These are phyloP conservation scores for Heimioporus sp. DNA, from an alignment of 768 basidiomycete genomes.

Conservation along the genomic window DNA sequence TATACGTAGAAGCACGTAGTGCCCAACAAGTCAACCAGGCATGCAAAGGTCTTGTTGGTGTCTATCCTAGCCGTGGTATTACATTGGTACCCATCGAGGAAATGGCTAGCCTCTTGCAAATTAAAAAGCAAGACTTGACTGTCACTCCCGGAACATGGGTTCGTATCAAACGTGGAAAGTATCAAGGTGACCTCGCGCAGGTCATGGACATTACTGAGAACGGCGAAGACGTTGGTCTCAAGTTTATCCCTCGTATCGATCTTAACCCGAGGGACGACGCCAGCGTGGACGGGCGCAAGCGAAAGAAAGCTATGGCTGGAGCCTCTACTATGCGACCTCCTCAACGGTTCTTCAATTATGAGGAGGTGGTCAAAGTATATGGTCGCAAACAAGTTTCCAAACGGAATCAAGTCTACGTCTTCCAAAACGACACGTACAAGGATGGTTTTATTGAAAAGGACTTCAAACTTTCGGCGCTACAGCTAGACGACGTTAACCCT, in stretches of 20 bases:
- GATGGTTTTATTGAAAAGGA: slow-evolving; percentile 98
- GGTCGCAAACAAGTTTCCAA: slow-evolving; percentile 75
- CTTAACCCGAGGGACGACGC: slow-evolving; percentile 85
- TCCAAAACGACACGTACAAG: slow-evolving; percentile 90
- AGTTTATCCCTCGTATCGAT: slow-evolving; percentile 98
- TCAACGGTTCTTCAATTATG: slow-evolving; percentile 89
- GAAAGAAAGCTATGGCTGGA: slow-evolving; percentile 59
- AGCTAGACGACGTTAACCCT: slow-evolving; percentile 87
- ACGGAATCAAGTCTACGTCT: slow-evolving; percentile 75
- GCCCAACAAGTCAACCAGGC: slow-evolving; percentile 84
- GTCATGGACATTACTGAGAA: slow-evolving; percentile 93
- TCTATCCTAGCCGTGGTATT: slow-evolving; percentile 82
- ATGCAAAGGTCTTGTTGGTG: slow-evolving; percentile 86
- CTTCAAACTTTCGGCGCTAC: slow-evolving; percentile 75
- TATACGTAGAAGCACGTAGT: slow-evolving; percentile 93
- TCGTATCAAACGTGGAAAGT: slow-evolving; percentile 89
- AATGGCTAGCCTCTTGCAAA: slow-evolving; percentile 94
- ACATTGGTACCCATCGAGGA: slow-evolving; percentile 92
- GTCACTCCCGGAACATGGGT: slow-evolving; percentile 92
- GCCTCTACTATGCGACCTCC: slow-evolving; percentile 75
- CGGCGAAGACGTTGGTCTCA: slow-evolving; percentile 88
- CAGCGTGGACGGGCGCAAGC: slow-evolving; percentile 66
- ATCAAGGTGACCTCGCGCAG: slow-evolving; percentile 92
- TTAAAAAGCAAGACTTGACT: slow-evolving; percentile 90
- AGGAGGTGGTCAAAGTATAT: slow-evolving; percentile 86